phyloP scores from a whole-genome alignment of 352 stramenopile genomes.

The Phytopythium ostracodes region DNA sequence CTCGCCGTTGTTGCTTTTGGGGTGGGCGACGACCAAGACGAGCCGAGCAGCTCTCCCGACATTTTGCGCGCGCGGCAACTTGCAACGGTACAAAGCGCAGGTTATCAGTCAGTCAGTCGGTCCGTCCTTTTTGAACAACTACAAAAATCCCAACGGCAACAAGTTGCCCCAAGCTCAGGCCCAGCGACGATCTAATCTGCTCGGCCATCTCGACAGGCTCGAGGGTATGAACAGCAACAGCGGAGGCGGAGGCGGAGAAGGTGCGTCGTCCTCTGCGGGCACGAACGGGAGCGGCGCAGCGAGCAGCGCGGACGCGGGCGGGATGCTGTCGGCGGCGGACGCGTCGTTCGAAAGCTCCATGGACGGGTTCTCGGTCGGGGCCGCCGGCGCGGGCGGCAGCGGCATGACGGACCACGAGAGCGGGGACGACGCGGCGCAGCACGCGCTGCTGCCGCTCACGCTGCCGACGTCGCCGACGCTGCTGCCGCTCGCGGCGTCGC shows the following conservation, averaged over 20 bases:
- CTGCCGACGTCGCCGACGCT: conserved; percentile 43
- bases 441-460: conserved; percentile 26
- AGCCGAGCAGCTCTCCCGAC: background rate
- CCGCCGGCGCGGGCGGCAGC: conserved; percentile 8
- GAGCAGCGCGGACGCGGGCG: background rate
- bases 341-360: conserved; percentile 16
- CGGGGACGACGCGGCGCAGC: conserved; percentile 6
- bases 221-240: background rate
- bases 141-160: no score
- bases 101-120: background rate
- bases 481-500: conserved; percentile 34
- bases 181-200: no score
- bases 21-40: background rate
- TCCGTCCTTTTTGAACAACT: background rate
- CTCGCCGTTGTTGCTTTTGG: conserved; percentile 5
- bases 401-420: conserved; percentile 5
- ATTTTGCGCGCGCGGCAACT: background rate
- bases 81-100: no score
- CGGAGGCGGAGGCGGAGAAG: no score
- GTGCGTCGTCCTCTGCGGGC: background rate
- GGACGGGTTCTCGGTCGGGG: conserved; percentile 16
- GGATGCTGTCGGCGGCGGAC: background rate
- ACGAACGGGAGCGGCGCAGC: background rate
- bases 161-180: no score
- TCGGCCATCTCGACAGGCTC: no score